phyloP scores from a whole-genome alignment of 495 filamentous ascomycete species.

The Astrocystis sublimbata region DNA sequence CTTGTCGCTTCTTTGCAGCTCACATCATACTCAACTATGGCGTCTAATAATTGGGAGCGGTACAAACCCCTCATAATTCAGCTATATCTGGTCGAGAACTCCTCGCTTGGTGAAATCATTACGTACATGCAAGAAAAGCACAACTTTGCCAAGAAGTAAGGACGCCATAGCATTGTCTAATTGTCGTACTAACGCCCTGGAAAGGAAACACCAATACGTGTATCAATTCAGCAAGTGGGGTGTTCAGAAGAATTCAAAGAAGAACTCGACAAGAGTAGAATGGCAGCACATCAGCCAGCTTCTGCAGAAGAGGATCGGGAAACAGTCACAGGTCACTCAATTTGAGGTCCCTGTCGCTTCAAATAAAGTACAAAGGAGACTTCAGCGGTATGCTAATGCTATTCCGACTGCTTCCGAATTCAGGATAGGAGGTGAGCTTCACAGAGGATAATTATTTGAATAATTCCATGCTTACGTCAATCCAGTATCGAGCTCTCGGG shows the following conservation, averaged over 20 bases:
- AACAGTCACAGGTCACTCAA: background rate
- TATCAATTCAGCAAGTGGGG: conserved; percentile 6
- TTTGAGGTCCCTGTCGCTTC: background rate
- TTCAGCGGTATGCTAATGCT: background rate
- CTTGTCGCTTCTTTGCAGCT: too few species aligned
- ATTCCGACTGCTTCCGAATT: background rate
- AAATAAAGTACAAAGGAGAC: background rate
- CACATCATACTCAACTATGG: background rate
- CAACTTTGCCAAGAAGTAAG: background rate
- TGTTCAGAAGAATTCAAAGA: background rate
- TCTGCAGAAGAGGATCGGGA: background rate
- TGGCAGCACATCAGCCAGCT: background rate
- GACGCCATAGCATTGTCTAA: background rate
- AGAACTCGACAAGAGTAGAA: too few species aligned
- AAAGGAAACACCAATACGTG: conserved; percentile 5
- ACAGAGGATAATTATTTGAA: too few species aligned
- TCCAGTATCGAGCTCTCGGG: background rate
- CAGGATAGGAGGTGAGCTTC: too few species aligned
- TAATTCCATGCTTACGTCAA: too few species aligned
- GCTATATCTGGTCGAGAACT: background rate
- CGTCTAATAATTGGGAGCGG: background rate
- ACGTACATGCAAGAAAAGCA: background rate
- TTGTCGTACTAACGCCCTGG: too few species aligned
- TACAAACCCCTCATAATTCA: background rate
- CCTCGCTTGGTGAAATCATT: background rate